phyloP scores from a whole-genome alignment of 331 rosid genomes.

The Malus hybrid region DNA sequence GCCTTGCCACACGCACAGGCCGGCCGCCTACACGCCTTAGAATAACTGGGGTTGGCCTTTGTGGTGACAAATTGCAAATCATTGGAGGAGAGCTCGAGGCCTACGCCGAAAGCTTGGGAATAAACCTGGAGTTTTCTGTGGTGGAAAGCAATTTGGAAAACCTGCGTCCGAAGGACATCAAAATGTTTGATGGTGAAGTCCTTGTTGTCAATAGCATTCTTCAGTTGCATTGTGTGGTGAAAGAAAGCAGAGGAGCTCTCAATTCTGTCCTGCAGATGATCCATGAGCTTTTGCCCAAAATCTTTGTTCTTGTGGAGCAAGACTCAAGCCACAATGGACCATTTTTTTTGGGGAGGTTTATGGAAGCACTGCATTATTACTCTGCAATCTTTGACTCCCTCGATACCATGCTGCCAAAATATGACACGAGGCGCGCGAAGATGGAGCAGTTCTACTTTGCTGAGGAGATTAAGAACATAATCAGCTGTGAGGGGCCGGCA shows the following conservation, averaged over 20 bases:
- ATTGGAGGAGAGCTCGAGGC: conserved; percentile 56
- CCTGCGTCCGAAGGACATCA: conserved; percentile 39
- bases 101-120: conserved; percentile 39
- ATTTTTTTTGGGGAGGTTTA: conserved; percentile 82
- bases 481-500: conserved; percentile 81
- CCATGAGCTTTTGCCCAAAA: conserved; percentile 56
- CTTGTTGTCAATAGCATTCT: conserved; percentile 72
- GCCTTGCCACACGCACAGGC: conserved; percentile 27
- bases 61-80: conserved; percentile 24
- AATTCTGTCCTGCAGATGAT: conserved; percentile 69
- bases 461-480: conserved; percentile 91
- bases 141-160: conserved; percentile 57
- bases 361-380: conserved; percentile 83
- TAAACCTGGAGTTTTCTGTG: conserved; percentile 41
- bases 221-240: conserved; percentile 83
- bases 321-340: conserved; percentile 96
- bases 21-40: conserved; percentile 30
- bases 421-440: conserved; percentile 68
- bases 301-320: conserved; percentile 68
- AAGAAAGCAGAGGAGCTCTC: conserved; percentile 79
- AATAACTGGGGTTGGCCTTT: conserved; percentile 58
- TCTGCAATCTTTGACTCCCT: conserved; percentile 85
- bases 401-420: conserved; percentile 72
- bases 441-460: conserved; percentile 84
- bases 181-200: conserved; percentile 46